Evolutionary conservation across 768 basidiomycete species (phyloP).

Genomic region (Russula foetens): DNA sequence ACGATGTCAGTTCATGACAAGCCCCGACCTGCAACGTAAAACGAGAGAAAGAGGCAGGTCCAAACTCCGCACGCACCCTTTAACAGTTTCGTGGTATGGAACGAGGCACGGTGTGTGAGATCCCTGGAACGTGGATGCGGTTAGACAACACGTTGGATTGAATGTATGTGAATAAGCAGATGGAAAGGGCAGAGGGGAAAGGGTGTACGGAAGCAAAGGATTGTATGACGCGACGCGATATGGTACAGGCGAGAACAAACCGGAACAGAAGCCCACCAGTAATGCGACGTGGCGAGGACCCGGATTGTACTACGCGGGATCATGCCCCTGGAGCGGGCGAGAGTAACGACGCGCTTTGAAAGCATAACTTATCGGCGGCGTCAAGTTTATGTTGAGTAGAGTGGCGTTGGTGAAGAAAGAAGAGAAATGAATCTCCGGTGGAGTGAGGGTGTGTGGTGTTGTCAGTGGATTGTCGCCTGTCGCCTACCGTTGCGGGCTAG

Average conservation of each 20-base stretch:
- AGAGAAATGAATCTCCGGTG: background rate
- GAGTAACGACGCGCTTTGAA: constrained; percentile 20
- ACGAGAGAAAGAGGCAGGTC: background rate
- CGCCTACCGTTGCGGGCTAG: background rate
- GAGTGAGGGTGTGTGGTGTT: background rate
- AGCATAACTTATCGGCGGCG: constrained; percentile 10
- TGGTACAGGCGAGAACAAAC: background rate
- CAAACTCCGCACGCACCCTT: constrained; percentile 50
- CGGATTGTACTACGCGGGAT: constrained; percentile 13
- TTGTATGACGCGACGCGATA: background rate
- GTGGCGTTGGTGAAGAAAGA: background rate
- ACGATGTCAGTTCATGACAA: constrained; percentile 2
- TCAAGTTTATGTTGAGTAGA: background rate
- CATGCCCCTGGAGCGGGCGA: constrained; percentile 15
- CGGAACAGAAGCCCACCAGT: constrained; percentile 15
- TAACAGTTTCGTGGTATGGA: constrained; percentile 62
- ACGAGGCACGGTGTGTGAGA: constrained; percentile 45
- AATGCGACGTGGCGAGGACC: constrained; percentile 14
- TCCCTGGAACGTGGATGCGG: constrained; percentile 32
- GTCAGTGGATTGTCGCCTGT: too few relatives aligned
- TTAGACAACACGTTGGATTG: constrained; percentile 1
- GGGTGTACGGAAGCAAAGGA: background rate
- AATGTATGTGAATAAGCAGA: background rate
- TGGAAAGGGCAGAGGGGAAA: constrained; percentile 1
- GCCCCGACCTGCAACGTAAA: background rate